These are phyloP conservation scores for Mycena sanguinolenta DNA, from an alignment of 768 basidiomycete species.

Conservation along the genomic window DNA sequence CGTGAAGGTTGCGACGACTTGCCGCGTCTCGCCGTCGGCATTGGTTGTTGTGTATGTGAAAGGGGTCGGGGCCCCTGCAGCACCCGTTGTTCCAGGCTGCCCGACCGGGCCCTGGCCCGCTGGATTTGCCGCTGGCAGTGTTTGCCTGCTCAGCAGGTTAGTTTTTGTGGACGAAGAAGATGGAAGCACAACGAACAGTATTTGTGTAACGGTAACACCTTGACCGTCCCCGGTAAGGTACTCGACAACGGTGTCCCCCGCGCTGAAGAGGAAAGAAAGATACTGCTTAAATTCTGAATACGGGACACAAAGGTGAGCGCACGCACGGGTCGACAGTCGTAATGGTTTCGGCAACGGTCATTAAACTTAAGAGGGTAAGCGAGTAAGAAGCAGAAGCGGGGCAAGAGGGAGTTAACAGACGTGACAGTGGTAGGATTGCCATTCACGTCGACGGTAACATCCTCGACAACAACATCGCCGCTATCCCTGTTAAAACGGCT, in stretches of 20 bases:
- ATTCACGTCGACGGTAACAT: background rate
- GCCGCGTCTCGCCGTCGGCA: conserved; percentile 9
- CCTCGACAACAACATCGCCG: conserved; percentile 23
- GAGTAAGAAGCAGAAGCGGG: conserved; percentile 16
- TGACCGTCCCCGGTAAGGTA: conserved; percentile 18
- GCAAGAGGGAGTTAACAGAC: conserved; percentile 12
- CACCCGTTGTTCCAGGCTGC: conserved; percentile 20
- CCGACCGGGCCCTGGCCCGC: conserved; percentile 26
- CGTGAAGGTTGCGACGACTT: conserved; percentile 30
- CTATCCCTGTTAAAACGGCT: background rate
- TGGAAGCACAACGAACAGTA: conserved; percentile 13
- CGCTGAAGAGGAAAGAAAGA: conserved; percentile 8
- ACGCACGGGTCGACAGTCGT: conserved; percentile 23
- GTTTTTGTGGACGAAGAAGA: background rate
- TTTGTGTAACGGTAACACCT: conserved; percentile 14
- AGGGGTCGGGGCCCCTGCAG: conserved; percentile 25
- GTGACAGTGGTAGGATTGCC: conserved; percentile 27
- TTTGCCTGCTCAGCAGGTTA: conserved; percentile 21
- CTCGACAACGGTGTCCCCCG: conserved; percentile 28
- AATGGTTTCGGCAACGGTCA: background rate
- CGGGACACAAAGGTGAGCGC: background rate
- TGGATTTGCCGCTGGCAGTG: background rate
- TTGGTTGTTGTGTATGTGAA: conserved; percentile 35
- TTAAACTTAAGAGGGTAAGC: background rate
- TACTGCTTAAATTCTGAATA: background rate